Conservation (phyloP, 805 yeast species). For the Monosporozyma servazzii region DNA sequence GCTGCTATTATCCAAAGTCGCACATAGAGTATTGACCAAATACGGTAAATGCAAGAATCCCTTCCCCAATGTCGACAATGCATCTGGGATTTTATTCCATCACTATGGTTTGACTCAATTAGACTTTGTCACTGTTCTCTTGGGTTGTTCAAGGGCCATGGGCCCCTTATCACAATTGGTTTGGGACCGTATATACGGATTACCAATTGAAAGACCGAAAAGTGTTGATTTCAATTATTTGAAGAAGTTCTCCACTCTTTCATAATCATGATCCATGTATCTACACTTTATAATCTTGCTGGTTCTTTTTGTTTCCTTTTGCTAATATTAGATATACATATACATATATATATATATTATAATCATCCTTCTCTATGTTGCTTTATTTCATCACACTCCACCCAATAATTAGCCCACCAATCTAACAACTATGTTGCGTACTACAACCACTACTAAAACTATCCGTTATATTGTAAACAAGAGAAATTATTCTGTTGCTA, state of each 20-base stretch:
- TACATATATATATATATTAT: background rate
- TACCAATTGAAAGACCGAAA: constrained; percentile 80
- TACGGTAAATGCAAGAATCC: constrained; percentile 86
- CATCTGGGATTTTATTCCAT: constrained; percentile 68
- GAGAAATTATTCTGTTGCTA: background rate
- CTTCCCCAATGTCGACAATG: constrained; percentile 75
- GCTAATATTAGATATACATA: background rate
- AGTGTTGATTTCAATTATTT: constrained; percentile 20
- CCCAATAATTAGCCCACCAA: background rate
- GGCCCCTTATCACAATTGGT: constrained; percentile 74
- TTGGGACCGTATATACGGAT: constrained; percentile 67
- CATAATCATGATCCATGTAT: background rate
- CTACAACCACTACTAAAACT: background rate
- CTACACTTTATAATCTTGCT: too few relatives aligned
- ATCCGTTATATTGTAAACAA: background rate
- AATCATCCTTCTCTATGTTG: background rate
- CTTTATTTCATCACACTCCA: background rate
- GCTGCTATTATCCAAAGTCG: constrained; percentile 54
- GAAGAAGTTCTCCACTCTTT: constrained; percentile 4
- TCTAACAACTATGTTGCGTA: background rate
- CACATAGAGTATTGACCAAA: constrained; percentile 63
- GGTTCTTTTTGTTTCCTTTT: too few relatives aligned
- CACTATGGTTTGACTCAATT: constrained; percentile 72
- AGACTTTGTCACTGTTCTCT: constrained; percentile 68
- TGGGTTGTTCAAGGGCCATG: constrained; percentile 74